phyloP scores from a whole-genome alignment of 2,329 filamentous ascomycete genomes.

The Penicillium sp. region DNA sequence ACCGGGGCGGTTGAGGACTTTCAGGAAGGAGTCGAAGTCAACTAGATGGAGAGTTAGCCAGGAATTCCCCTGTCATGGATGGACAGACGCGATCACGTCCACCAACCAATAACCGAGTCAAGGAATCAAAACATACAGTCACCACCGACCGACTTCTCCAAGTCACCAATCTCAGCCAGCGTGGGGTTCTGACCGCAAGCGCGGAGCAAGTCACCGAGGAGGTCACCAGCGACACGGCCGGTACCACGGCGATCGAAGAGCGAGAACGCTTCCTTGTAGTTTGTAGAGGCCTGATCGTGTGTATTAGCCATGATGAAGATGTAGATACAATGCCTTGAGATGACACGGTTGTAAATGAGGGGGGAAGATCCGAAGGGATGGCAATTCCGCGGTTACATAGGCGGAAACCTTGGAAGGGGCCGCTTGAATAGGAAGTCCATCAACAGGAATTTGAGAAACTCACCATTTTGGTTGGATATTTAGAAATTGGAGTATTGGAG shows the following conservation, averaged over 20 bases:
- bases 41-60: conserved; percentile 54
- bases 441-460: conserved; percentile 2
- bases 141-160: conserved; percentile 83
- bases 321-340: neutral
- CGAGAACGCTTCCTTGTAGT: conserved; percentile 99
- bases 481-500: conserved; percentile 2
- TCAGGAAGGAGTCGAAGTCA: conserved; percentile 96
- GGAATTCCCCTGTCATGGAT: neutral
- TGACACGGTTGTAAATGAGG: conserved; percentile 1
- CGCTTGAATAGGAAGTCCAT: conserved; percentile 4
- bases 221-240: conserved; percentile 81
- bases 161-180: conserved; percentile 82
- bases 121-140: conserved; percentile 69
- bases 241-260: conserved; percentile 99
- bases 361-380: neutral
- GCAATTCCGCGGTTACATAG: conserved; percentile 1
- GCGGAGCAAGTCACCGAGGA: conserved; percentile 87
- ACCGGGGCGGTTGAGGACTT: conserved; percentile 93
- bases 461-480: conserved; percentile 7
- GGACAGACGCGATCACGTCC: neutral
- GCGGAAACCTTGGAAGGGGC: neutral
- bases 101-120: neutral
- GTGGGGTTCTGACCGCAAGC: conserved; percentile 98
- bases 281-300: conserved; percentile 68
- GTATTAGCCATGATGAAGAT: conserved; percentile 25